Evolutionary conservation across 495 filamentous ascomycete species (phyloP).

Genomic region (Recurvomyces mirabilis): DNA sequence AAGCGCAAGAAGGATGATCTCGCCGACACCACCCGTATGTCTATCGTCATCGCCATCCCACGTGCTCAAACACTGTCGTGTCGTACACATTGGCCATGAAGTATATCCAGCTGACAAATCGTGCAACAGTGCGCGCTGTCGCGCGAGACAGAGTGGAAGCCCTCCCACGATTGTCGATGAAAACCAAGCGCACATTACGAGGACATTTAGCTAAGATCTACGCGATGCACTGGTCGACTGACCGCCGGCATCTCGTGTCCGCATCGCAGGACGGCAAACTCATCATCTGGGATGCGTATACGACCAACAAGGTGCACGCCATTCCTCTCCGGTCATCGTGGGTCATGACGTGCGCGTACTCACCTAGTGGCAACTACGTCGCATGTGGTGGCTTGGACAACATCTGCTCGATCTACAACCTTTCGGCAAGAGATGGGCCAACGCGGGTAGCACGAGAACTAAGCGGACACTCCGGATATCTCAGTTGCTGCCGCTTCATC

Average conservation of each 20-base stretch:
- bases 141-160: conserved; percentile 78
- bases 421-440: conserved; percentile 88
- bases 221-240: conserved; percentile 99
- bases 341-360: conserved; percentile 99
- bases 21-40: conserved; percentile 92
- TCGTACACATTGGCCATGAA: not conserved
- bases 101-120: conserved; percentile 16
- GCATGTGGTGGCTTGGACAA: conserved; percentile 98
- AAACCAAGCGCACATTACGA: conserved; percentile 86
- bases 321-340: conserved; percentile 97
- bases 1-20: conserved; percentile 99
- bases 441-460: conserved; percentile 93
- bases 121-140: conserved; percentile 68
- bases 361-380: conserved; percentile 94
- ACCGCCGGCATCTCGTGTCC: conserved; percentile 93
- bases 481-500: conserved; percentile 98
- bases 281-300: conserved; percentile 99
- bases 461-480: conserved; percentile 92
- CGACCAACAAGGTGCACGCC: conserved; percentile 98
- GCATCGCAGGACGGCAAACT: conserved; percentile 98
- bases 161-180: conserved; percentile 89
- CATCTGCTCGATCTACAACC: conserved; percentile 99
- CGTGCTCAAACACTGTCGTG: not conserved
- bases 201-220: conserved; percentile 98
- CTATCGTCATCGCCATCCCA: no score